phyloP scores from a whole-genome alignment of 1,284 basidiomycete species.

The Moesziomyces aphidis region DNA sequence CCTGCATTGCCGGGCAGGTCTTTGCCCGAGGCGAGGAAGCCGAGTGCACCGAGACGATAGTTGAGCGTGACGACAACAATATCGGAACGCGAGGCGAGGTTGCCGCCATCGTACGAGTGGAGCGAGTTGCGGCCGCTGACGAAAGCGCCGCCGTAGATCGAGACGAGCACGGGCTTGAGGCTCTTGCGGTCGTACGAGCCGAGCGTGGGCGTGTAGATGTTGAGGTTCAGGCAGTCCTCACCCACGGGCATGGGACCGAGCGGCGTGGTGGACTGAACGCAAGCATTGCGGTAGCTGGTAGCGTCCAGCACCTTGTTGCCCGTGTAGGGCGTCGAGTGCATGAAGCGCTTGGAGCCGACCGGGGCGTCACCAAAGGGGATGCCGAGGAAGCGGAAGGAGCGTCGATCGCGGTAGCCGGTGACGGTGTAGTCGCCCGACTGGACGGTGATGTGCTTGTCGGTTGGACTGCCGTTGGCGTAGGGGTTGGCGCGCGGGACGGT shows the following conservation, averaged over 20 bases:
- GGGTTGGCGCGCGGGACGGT: constrained; percentile 11
- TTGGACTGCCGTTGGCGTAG: constrained; percentile 17
- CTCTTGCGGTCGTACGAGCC: constrained; percentile 10
- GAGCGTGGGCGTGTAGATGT: constrained; percentile 72
- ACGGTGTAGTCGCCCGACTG: constrained; percentile 28
- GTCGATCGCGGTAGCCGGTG: constrained; percentile 35
- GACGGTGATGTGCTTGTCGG: constrained; percentile 24
- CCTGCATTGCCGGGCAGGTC: constrained; percentile 56
- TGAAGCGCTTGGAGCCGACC: constrained; percentile 32
- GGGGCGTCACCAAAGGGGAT: constrained; percentile 42
- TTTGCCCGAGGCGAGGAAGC: constrained; percentile 43
- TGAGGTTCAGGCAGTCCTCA: constrained; percentile 73
- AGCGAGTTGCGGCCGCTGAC: constrained; percentile 69
- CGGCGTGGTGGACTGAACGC: constrained; percentile 20
- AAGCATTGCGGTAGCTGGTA: constrained; percentile 36
- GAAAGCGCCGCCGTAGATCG: constrained; percentile 69
- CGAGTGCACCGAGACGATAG: constrained; percentile 70
- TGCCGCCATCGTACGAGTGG: constrained; percentile 70
- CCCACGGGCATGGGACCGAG: constrained; percentile 27
- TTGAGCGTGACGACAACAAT: constrained; percentile 74
- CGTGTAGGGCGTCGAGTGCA: constrained; percentile 35
- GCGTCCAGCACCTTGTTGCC: constrained; percentile 37
- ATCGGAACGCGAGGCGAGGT: constrained; percentile 70
- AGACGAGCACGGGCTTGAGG: constrained; percentile 74
- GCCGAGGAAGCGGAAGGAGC: constrained; percentile 45